These are phyloP conservation scores for Fusarium circinatum DNA, from an alignment of 2,329 filamentous ascomycete genomes.

Conservation along the genomic window DNA sequence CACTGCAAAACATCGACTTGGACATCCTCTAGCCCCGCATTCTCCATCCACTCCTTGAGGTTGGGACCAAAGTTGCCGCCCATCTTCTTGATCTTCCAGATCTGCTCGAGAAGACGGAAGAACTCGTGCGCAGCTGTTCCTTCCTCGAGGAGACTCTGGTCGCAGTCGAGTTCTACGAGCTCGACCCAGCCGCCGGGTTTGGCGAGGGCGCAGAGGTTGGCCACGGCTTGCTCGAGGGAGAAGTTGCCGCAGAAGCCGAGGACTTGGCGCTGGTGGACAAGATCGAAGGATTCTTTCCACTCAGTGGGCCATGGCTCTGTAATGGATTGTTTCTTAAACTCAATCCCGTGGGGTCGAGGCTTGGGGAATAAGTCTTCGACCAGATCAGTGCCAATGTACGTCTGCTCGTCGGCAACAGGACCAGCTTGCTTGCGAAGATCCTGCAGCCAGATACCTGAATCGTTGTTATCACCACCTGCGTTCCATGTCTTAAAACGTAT, in stretches of 20 bases:
- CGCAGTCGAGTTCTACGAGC: conserved; percentile 2
- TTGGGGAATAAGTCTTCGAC: neutral
- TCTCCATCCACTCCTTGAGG: conserved; percentile 7
- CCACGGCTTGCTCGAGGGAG: neutral
- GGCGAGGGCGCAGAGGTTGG: neutral
- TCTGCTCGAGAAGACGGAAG: conserved; percentile 3
- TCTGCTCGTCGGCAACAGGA: neutral
- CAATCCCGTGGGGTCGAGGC: neutral
- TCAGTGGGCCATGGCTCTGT: conserved; percentile 3
- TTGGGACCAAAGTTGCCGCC: neutral
- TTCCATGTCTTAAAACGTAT: fast-evolving
- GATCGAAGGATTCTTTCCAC: neutral
- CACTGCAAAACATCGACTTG: neutral
- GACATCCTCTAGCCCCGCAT: neutral
- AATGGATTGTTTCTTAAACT: neutral
- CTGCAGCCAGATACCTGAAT: neutral
- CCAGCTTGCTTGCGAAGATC: neutral
- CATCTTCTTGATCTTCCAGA: conserved; percentile 13
- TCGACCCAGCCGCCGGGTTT: neutral
- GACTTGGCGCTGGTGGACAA: conserved; percentile 4
- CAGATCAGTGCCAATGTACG: neutral
- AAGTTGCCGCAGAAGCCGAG: conserved; percentile 3
- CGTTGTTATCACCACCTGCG: fast-evolving
- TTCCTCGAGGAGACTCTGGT: neutral
- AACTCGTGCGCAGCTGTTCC: neutral